These are phyloP conservation scores for Botrytis porri DNA, from an alignment of 2,329 filamentous ascomycete genomes.

Conservation along the genomic window DNA sequence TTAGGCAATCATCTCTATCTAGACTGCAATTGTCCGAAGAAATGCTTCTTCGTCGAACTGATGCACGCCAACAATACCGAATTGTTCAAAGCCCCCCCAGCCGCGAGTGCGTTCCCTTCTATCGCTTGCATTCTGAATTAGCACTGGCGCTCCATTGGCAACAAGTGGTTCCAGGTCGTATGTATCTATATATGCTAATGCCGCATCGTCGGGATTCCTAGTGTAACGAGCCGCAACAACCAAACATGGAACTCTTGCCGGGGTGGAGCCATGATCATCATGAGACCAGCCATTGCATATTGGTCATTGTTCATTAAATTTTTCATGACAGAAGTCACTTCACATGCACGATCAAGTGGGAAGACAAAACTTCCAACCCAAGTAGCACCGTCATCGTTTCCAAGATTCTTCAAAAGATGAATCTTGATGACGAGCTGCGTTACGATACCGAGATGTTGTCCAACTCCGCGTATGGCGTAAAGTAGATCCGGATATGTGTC, in stretches of 20 bases:
- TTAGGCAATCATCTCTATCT: slow-evolving; percentile 9
- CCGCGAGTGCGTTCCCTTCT: slow-evolving; percentile 15
- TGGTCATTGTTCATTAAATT: slow-evolving; percentile 12
- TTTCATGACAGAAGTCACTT: slow-evolving; percentile 33
- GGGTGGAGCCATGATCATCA: slow-evolving; percentile 20
- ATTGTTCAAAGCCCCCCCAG: slow-evolving; percentile 18
- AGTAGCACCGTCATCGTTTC: slow-evolving; percentile 25
- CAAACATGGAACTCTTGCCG: slow-evolving; percentile 12
- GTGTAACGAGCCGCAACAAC: slow-evolving; percentile 17
- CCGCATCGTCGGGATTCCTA: slow-evolving; percentile 11
- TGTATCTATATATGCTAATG: not conserved
- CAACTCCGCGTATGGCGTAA: slow-evolving; percentile 36
- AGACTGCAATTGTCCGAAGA: slow-evolving; percentile 16
- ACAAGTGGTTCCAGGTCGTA: slow-evolving; percentile 10
- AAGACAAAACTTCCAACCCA: slow-evolving; percentile 37
- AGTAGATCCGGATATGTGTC: slow-evolving; percentile 27
- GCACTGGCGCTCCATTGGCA: not conserved
- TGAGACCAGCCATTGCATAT: slow-evolving; percentile 15
- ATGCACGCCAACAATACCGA: slow-evolving; percentile 18
- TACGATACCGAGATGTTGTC: slow-evolving; percentile 38
- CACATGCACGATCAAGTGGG: slow-evolving; percentile 31
- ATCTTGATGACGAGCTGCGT: slow-evolving; percentile 34
- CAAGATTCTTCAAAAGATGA: slow-evolving; percentile 24
- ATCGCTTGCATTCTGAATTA: slow-evolving; percentile 17
- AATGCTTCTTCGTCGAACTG: slow-evolving; percentile 17